These are phyloP conservation scores for Castanea mollissima DNA, from an alignment of 306 rosid species.

Conservation along the genomic window DNA sequence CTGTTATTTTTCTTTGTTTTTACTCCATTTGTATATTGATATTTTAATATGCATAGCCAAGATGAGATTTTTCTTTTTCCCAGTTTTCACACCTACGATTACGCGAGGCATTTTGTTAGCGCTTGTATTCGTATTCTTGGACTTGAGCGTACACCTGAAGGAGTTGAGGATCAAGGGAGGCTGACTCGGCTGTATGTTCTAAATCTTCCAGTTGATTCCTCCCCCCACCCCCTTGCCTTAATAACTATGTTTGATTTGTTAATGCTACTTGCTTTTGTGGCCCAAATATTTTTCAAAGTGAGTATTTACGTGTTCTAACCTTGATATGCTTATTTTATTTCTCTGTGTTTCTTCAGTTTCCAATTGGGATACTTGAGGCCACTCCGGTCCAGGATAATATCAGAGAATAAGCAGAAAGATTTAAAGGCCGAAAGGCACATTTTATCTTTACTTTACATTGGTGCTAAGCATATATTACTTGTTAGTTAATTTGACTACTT, in stretches of 20 bases:
- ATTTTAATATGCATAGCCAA: neutral
- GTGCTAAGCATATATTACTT: neutral
- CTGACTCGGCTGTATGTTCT: conserved; percentile 80
- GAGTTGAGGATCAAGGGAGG: conserved; percentile 89
- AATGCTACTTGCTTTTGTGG: neutral
- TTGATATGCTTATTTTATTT: neutral
- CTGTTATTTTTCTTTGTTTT: neutral
- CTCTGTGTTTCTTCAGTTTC: no score
- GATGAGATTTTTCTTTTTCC: conserved; percentile 11
- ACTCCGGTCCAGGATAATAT: no score
- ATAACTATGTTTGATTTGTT: neutral
- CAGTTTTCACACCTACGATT: conserved; percentile 92
- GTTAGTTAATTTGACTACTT: neutral
- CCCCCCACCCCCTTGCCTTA: neutral
- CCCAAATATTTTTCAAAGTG: conserved; percentile 1
- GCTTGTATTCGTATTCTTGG: conserved; percentile 90
- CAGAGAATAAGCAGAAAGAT: no score
- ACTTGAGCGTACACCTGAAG: conserved; percentile 90
- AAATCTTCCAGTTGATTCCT: neutral
- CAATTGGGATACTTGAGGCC: no score
- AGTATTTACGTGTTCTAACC: neutral
- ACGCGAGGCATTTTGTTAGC: conserved; percentile 89
- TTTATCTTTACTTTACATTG: no score
- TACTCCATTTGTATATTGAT: neutral
- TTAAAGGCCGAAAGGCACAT: no score